Evolutionary conservation across 2,329 filamentous ascomycete species (phyloP).

Genomic region (Grosmannia huntii): DNA sequence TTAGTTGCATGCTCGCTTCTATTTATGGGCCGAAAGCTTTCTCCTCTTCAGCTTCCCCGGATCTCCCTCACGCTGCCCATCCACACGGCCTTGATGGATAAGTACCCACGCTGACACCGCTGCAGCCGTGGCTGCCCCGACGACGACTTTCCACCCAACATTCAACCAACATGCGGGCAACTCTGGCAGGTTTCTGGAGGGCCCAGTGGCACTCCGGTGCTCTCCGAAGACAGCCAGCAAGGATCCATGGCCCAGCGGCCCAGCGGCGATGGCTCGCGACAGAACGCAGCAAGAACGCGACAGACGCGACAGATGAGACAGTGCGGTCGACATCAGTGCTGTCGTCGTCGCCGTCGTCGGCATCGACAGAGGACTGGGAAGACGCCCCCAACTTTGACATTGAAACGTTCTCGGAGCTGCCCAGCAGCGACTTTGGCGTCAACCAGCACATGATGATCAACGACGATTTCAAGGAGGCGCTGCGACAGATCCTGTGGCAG

Average conservation of each 20-base stretch:
- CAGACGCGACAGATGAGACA: background rate
- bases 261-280: background rate
- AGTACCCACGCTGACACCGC: conserved; percentile 1
- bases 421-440: conserved; percentile 71
- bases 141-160: background rate
- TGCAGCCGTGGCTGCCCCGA: conserved; percentile 9
- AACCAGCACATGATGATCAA: conserved; percentile 97
- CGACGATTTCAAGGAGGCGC: conserved; percentile 81
- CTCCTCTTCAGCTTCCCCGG: conserved; percentile 1
- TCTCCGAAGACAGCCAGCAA: background rate
- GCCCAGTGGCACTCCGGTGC: background rate
- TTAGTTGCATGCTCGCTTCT: background rate
- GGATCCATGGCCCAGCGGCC: background rate
- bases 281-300: background rate
- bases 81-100: conserved; percentile 8
- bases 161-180: conserved; percentile 1
- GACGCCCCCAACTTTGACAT: conserved; percentile 60
- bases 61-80: background rate
- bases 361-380: conserved; percentile 49
- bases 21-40: background rate
- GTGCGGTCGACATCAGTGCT: conserved; percentile 8
- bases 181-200: conserved; percentile 6
- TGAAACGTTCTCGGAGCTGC: conserved; percentile 62
- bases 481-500: conserved; percentile 78
- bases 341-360: conserved; percentile 10